Percentiles rank a stretch among this genome's conserved stretches.
Conservation (phyloP, 2,329 filamentous ascomycete species). For the Exophiala bonariae region DNA sequence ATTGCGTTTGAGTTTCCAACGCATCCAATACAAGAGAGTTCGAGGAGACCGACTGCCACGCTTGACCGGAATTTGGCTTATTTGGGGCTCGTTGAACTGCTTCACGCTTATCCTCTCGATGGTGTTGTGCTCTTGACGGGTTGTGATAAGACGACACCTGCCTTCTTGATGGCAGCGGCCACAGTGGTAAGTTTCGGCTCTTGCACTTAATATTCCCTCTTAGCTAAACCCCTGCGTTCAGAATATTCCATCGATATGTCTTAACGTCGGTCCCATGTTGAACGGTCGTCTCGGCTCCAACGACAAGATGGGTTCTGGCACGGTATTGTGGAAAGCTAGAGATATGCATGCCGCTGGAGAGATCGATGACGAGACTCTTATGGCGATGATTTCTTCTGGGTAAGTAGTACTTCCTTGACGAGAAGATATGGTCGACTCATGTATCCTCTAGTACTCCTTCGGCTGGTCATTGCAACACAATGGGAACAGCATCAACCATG, state of each 20-base stretch:
- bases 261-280: constrained; percentile 56
- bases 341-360: constrained; percentile 50
- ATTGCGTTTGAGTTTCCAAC: constrained; percentile 55
- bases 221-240: constrained; percentile 16
- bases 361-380: constrained; percentile 45
- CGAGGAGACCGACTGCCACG: constrained; percentile 48
- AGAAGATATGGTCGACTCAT: not conserved
- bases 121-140: constrained; percentile 53
- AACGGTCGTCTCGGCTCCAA: constrained; percentile 45
- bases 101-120: constrained; percentile 51
- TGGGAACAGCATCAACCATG: constrained; percentile 57
- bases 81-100: constrained; percentile 49
- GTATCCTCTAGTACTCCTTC: constrained; percentile 41
- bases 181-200: constrained; percentile 40
- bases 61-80: constrained; percentile 53
- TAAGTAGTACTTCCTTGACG: constrained; percentile 26
- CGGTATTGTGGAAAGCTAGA: constrained; percentile 50
- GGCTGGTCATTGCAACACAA: constrained; percentile 53
- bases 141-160: constrained; percentile 56
- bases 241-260: constrained; percentile 53
- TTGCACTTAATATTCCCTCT: not conserved
- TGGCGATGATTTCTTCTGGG: constrained; percentile 48
- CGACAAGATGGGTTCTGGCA: constrained; percentile 46
- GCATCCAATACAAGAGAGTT: constrained; percentile 54
- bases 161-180: constrained; percentile 53